Conservation (phyloP, 106 monocot species). For the Xerophyta viscosa region DNA sequence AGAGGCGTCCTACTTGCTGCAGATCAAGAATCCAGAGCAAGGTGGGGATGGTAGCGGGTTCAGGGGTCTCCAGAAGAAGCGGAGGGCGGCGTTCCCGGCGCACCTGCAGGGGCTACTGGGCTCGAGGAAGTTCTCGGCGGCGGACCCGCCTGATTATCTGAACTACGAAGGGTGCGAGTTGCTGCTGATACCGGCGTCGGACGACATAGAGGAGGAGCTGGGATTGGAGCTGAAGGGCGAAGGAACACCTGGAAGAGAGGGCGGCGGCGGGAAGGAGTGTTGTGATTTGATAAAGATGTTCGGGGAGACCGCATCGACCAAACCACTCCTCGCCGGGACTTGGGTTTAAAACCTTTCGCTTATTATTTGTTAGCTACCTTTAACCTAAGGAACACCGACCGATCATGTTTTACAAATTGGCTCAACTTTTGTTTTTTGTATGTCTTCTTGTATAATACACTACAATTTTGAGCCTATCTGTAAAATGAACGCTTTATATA, state of each 20-base stretch:
- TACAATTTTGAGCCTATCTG: too few relatives aligned
- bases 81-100: conserved; percentile 55
- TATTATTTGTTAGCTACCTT: too few relatives aligned
- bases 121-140: conserved; percentile 17
- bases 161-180: conserved; percentile 89
- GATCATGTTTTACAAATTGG: too few relatives aligned
- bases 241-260: conserved; percentile 5
- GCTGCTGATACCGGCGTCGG: conserved; percentile 67
- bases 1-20: conserved; percentile 67
- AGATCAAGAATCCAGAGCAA: conserved; percentile 71
- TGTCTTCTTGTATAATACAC: too few relatives aligned
- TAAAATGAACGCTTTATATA: too few relatives aligned
- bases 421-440: too few relatives aligned
- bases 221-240: conserved; percentile 61
- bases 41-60: conserved; percentile 16
- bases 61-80: conserved; percentile 52
- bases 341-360: conserved; percentile 43
- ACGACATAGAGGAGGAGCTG: conserved; percentile 65
- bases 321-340: conserved; percentile 50
- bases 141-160: conserved; percentile 63
- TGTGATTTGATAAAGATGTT: conserved; percentile 64
- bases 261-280: conserved; percentile 8
- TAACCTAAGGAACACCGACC: too few relatives aligned
- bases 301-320: conserved; percentile 36
- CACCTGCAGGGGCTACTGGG: conserved; percentile 50